Percentiles rank a stretch among this genome's conserved stretches.
These are phyloP conservation scores for Podosphaera fusca DNA, from an alignment of 2,329 filamentous ascomycete genomes.

Conservation along the genomic window DNA sequence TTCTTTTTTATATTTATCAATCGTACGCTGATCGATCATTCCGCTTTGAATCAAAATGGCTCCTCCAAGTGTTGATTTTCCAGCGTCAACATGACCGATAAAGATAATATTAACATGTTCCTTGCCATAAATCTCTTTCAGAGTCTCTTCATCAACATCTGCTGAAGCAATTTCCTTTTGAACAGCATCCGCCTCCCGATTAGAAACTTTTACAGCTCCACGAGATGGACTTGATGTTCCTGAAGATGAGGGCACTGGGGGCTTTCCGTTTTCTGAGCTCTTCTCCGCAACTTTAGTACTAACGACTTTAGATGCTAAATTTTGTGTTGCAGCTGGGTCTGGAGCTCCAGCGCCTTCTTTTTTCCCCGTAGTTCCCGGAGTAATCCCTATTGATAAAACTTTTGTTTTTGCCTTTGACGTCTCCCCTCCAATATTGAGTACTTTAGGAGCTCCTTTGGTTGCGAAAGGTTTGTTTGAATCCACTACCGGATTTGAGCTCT, in stretches of 20 bases:
- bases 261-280: slow-evolving; percentile 41
- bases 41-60: slow-evolving; percentile 82
- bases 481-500: slow-evolving; percentile 22
- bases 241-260: slow-evolving; percentile 61
- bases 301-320: slow-evolving; percentile 61
- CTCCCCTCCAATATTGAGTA: slow-evolving; percentile 37
- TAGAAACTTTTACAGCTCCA: slow-evolving; percentile 25
- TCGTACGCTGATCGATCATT: slow-evolving; percentile 97
- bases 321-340: slow-evolving; percentile 18
- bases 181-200: slow-evolving; percentile 59
- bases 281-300: slow-evolving; percentile 79
- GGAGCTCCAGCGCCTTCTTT: slow-evolving; percentile 24
- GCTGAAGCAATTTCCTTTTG: slow-evolving; percentile 39
- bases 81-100: slow-evolving; percentile 93
- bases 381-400: slow-evolving; percentile 51
- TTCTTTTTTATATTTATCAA: slow-evolving; percentile 95
- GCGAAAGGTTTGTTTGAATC: slow-evolving; percentile 27
- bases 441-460: slow-evolving; percentile 36
- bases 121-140: slow-evolving; percentile 93
- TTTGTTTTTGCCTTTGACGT: slow-evolving; percentile 34
- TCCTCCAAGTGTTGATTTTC: slow-evolving; percentile 88
- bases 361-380: slow-evolving; percentile 23
- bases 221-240: slow-evolving; percentile 64
- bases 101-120: slow-evolving; percentile 88
- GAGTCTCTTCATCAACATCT: slow-evolving; percentile 58